Conservation (phyloP, 1,139 yeast genomes). For the Saccharomyces hybrid region DNA sequence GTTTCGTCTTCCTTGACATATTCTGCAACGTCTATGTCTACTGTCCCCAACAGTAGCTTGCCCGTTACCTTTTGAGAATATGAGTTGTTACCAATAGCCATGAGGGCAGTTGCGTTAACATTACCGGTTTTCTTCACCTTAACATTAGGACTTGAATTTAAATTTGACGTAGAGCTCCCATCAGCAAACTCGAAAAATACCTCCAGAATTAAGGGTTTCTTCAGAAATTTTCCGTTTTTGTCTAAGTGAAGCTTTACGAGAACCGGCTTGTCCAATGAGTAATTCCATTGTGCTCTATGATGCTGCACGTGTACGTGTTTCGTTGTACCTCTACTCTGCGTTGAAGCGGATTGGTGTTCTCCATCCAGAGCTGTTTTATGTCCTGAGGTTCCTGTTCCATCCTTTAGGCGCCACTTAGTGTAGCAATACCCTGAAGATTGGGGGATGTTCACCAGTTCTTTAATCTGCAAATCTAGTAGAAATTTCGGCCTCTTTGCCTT, state of each 20-base stretch:
- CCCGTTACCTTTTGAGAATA: constrained; percentile 27
- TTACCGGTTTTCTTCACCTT: constrained; percentile 5
- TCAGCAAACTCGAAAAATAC: constrained; percentile 32
- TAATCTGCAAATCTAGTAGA: constrained; percentile 49
- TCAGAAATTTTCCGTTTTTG: constrained; percentile 30
- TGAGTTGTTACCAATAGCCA: constrained; percentile 6
- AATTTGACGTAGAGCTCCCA: constrained; percentile 2
- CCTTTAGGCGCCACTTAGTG: constrained; percentile 51
- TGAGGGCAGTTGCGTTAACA: constrained; percentile 4
- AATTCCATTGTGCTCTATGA: constrained; percentile 46
- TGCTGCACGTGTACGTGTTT: constrained; percentile 37
- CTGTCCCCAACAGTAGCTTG: constrained; percentile 50
- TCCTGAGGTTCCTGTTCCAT: constrained; percentile 32
- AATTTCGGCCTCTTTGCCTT: constrained; percentile 40
- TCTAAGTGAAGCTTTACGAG: constrained; percentile 39
- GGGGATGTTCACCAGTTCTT: constrained; percentile 75
- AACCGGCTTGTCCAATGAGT: constrained; percentile 32
- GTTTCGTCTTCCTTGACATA: constrained; percentile 52
- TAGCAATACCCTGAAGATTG: constrained; percentile 64
- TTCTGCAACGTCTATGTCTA: constrained; percentile 65
- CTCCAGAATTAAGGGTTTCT: constrained; percentile 34
- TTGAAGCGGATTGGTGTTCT: constrained; percentile 26
- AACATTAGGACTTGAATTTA: constrained; percentile 2
- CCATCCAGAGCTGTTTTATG: constrained; percentile 8
- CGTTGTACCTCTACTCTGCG: constrained; percentile 4